Evolutionary conservation across 176 grass and related monocot species (phyloP), one percentile per base, ranked within the genome.

Genomic region (Ensete ventricosum): DNA sequence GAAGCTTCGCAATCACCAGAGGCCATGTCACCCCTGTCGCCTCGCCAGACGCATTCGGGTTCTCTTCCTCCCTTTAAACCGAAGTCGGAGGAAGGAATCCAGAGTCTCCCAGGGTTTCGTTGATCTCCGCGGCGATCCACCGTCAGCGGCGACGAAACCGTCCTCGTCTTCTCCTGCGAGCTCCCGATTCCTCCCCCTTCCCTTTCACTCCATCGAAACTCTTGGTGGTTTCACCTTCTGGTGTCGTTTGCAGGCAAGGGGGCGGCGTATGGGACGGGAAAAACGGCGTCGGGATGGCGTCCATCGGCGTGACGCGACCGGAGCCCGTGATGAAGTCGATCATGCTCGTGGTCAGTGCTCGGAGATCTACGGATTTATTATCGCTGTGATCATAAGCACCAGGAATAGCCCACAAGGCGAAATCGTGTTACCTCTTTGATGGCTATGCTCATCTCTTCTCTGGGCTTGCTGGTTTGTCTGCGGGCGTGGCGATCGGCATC

Each of bases 121-220:
- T 11, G 16, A 43, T 6, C 21, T 48, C 12, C 24, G 65, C 48
- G 64, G 64, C 20, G 20, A 67, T 71, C 88, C 76, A 64, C 72
- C 65, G 91, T 96, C 81, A 88, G 85, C 83, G 89, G 89, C 54
- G 93, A 96, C 84, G 93, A 92, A 87, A 92, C 89, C 52, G 89
- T 89, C 48, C 93, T 96, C 73, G 81, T 96, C 29, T 96, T 96
- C 89, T 96, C 93, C 58, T 96, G 93, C 92, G 72, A 77, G 51
- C 67, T 24, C 54, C 2, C 2, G 13, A 13, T 57, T 17, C 54
- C 54, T 11, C 13, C 16, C 54, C 11, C 11, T 13, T 57, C 54
- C 16, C 54, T 17, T 57, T 17, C 13, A 17, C 16, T 57, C 54
- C 2, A 17, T 57, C 54, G 11, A 11, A 17, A 57, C 16, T 2